Evolutionary conservation across 768 basidiomycete genomes (phyloP), one percentile per base, ranked within the genome.

Genomic region (Tubosaeta sp.): DNA sequence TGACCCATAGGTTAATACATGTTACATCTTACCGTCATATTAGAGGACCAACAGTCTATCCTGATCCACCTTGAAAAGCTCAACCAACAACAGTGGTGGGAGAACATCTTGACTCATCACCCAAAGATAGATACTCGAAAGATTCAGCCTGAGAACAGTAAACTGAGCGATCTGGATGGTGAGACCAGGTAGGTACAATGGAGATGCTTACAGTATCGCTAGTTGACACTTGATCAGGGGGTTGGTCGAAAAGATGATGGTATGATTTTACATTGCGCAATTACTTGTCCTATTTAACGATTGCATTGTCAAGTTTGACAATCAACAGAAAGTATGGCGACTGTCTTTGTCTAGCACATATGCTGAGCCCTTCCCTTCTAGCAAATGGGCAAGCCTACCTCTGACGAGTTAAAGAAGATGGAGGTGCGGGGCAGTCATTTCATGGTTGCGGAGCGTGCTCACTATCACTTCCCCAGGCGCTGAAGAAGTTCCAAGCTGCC

Each of bases 221-320:
- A 16, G 10, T 41, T 61, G 39, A 66, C 49, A 4, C 35, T 35
- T 44, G 59, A 34, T 3, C 62, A 91, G 97, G 59, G 93, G 90
- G 2, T 89, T 99, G 90, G 97, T 99, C 4, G 97, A 99, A 72
- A 99, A 99, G 77, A 99, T 99, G 97, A 98, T 99, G 95, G 95
- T 95, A 73, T 60, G 87, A 50, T 56, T 22, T 10, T 43, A 16
- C 10, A 14, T 25, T 45, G 37, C 19, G 45, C 37, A 7, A 13
- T 48, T 12, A 44, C n/a, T n/a, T 43, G 9, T 33, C 19, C 38
- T 34, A 34, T 54, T 61, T 56, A 39, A 67, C 32, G 4, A 11
- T 46, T 19, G 31, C 43, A 38, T 46, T n/a, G 35, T 60, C 49
- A 58, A 76, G 74, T 77, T 76, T 44, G 73, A 74, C 55, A 75